These are phyloP conservation scores for Xylaria sp. DNA, from an alignment of 2,329 filamentous ascomycete species.

Conservation along the genomic window DNA sequence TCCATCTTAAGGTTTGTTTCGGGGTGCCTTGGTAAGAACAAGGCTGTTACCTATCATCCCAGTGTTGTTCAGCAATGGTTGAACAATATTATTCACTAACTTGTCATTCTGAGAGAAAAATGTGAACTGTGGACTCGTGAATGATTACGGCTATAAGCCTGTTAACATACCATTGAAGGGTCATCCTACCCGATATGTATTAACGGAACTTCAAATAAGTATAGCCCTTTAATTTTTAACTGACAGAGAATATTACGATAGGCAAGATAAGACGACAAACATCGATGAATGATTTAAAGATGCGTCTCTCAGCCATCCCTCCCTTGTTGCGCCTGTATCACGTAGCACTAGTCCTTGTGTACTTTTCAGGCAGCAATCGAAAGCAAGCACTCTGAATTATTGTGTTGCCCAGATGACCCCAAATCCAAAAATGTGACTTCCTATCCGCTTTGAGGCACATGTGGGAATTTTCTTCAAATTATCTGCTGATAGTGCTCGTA, in stretches of 20 bases:
- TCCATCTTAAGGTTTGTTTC: neutral
- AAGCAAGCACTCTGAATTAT: constrained; percentile 24
- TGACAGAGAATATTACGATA: constrained; percentile 17
- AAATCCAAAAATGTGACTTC: too few species aligned
- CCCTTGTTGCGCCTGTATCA: too few species aligned
- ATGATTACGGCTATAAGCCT: neutral
- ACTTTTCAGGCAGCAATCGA: too few species aligned
- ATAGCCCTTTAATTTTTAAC: neutral
- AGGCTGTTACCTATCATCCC: neutral
- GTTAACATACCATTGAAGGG: neutral
- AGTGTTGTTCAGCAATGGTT: neutral
- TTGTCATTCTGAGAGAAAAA: neutral
- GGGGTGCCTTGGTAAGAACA: neutral
- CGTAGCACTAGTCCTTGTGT: too few species aligned
- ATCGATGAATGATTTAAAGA: too few species aligned
- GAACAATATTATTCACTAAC: neutral
- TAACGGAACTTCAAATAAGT: neutral
- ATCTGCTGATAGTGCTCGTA: too few species aligned
- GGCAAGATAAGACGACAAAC: neutral
- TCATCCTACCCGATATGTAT: neutral
- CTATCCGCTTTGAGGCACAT: too few species aligned
- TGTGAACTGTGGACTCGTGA: neutral
- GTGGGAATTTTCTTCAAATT: too few species aligned
- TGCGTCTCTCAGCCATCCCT: constrained; percentile 51
- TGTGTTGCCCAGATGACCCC: too few species aligned